phyloP scores from a whole-genome alignment of 2,329 filamentous ascomycete species.

The Berkeleyomyces rouxiae region DNA sequence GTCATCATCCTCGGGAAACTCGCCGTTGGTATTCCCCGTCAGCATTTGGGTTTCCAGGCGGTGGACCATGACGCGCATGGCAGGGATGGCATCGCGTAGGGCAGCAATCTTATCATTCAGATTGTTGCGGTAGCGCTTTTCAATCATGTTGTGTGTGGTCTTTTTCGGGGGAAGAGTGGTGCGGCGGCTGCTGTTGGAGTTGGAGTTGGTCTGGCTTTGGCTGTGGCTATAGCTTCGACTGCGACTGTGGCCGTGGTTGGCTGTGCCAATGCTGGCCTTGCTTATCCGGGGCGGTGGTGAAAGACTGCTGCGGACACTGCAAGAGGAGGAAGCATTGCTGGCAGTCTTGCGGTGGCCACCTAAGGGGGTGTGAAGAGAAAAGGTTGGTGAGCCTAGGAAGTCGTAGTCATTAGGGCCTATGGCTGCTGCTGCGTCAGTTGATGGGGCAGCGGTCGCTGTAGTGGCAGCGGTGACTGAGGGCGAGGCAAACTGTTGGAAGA shows the following conservation, averaged over 20 bases:
- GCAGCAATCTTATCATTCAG: constrained; percentile 71
- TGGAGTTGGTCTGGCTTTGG: background rate
- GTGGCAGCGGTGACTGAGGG: background rate
- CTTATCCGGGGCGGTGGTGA: constrained; percentile 1
- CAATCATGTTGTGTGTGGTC: constrained; percentile 71
- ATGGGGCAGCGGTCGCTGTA: background rate
- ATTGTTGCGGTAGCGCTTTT: constrained; percentile 71
- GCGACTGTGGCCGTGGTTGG: background rate
- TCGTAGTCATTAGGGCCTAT: background rate
- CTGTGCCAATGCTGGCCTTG: background rate
- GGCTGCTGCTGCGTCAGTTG: background rate
- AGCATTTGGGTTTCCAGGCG: constrained; percentile 11
- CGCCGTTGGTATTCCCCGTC: constrained; percentile 13
- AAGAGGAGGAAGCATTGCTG: constrained; percentile 1
- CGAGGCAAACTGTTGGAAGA: constrained; percentile 5
- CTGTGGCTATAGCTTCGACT: background rate
- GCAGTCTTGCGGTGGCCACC: constrained; percentile 6
- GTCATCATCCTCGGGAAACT: constrained; percentile 13
- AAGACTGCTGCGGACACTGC: constrained; percentile 5
- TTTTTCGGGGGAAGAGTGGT: constrained; percentile 37
- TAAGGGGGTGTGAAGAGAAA: background rate
- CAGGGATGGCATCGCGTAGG: constrained; percentile 50
- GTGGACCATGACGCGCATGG: constrained; percentile 23
- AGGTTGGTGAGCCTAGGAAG: constrained; percentile 10
- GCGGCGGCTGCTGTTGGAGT: background rate